phyloP scores from a whole-genome alignment of 108 stramenopile species.

The Nitzschia putrida region DNA sequence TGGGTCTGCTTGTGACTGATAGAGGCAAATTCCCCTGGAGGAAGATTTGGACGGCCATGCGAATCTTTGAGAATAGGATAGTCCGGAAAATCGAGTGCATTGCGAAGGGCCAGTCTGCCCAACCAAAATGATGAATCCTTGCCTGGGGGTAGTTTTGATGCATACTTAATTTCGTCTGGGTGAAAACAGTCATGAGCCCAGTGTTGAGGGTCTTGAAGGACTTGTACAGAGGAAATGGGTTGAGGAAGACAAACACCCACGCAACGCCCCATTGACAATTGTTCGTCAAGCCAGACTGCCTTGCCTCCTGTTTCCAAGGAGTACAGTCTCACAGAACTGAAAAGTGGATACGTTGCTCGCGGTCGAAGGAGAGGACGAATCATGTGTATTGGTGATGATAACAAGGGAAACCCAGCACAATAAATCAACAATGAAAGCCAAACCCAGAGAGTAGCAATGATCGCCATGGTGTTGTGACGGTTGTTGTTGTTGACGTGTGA shows the following conservation, averaged over 20 bases:
- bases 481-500: too few relatives aligned
- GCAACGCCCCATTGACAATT: slow-evolving; percentile 55
- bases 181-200: slow-evolving; percentile 54
- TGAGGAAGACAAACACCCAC: slow-evolving; percentile 37
- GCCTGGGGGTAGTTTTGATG: slow-evolving; percentile 30
- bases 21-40: slow-evolving; percentile 48
- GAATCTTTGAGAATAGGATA: slow-evolving; percentile 65
- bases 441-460: too few relatives aligned
- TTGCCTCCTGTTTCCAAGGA: background rate
- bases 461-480: too few relatives aligned
- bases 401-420: too few relatives aligned
- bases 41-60: slow-evolving; percentile 68
- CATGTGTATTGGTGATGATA: too few relatives aligned
- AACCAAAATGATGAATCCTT: slow-evolving; percentile 59
- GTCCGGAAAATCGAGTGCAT: slow-evolving; percentile 41
- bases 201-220: slow-evolving; percentile 21
- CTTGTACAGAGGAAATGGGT: background rate
- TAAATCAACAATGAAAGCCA: too few relatives aligned
- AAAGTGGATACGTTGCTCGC: too few relatives aligned
- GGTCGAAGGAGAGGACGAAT: too few relatives aligned
- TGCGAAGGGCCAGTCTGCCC: slow-evolving; percentile 77
- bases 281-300: slow-evolving; percentile 27
- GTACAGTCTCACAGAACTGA: too few relatives aligned
- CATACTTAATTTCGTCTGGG: slow-evolving; percentile 66
- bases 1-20: slow-evolving; percentile 73